phyloP scores from a whole-genome alignment of 2,329 filamentous ascomycete genomes.

The Byssochlamys sp. region DNA sequence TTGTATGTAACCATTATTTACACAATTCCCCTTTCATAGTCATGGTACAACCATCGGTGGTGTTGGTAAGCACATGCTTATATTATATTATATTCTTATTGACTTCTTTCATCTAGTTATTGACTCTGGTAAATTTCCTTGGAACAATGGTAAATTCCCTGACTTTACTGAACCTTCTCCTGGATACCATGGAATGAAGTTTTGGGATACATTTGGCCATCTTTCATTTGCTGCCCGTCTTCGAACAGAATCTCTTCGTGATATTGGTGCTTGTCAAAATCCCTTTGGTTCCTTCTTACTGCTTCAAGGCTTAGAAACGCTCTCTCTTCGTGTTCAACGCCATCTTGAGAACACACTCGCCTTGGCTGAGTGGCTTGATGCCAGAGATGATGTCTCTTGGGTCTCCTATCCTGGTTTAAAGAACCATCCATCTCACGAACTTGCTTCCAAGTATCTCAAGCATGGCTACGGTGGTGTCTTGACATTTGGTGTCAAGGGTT shows the following conservation, averaged over 20 bases:
- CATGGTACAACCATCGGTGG: slow-evolving; percentile 81
- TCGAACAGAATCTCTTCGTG: slow-evolving; percentile 69
- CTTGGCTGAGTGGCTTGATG: slow-evolving; percentile 65
- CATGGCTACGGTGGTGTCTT: too few species aligned
- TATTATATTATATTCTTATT: too few species aligned
- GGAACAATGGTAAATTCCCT: slow-evolving; percentile 65
- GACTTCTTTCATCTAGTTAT: too few species aligned
- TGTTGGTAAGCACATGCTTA: too few species aligned
- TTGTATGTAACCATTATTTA: too few species aligned
- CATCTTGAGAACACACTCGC: slow-evolving; percentile 67
- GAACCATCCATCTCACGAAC: slow-evolving; percentile 35
- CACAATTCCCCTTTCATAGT: too few species aligned
- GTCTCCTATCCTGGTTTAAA: slow-evolving; percentile 73
- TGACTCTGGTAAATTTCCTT: slow-evolving; percentile 80
- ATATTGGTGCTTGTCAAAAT: slow-evolving; percentile 65
- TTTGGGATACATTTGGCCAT: slow-evolving; percentile 73
- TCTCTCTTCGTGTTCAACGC: slow-evolving; percentile 66
- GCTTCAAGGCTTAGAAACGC: slow-evolving; percentile 67
- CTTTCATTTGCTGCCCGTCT: slow-evolving; percentile 67
- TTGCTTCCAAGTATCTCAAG: too few species aligned
- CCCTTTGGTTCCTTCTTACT: slow-evolving; percentile 80
- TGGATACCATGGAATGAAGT: slow-evolving; percentile 79
- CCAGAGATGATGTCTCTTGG: slow-evolving; percentile 66
- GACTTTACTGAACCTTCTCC: slow-evolving; percentile 72
- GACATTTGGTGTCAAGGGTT: too few species aligned